Evolutionary conservation across 768 basidiomycete genomes (phyloP), one percentile per base, ranked within the genome.

Genomic region (Pleurotus citrinopileatus): DNA sequence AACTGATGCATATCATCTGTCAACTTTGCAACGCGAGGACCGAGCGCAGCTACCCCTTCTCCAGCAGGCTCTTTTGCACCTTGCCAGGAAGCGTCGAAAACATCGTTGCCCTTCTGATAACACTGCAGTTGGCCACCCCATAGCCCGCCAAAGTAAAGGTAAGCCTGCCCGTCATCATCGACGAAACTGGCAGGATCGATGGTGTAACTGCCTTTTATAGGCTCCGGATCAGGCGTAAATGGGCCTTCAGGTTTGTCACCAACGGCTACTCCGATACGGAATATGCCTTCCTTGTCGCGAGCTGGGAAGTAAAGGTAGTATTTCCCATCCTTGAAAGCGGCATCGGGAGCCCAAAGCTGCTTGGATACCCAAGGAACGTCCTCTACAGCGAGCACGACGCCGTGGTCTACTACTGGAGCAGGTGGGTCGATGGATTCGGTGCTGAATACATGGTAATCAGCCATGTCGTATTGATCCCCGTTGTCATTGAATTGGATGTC

Each of bases 131-230:
- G 61, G 5, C 61, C 61, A 32, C 61, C 61, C 61, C 61, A 63
- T 27, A 63, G 55, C 13, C 61, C 61, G 12, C 61, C 61, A 27
- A 63, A 60, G 27, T 59, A 63, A 34, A 63, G 42, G 53, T 63
- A 63, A 34, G 58, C 58, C 48, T 60, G 40, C 7, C 60, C 61
- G 36, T 63, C 60, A 37, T 63, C 61, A 47, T 63, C 59, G 27
- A 63, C 60, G 43, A 63, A 63, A 42, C 61, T 58, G 8, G 61
- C 61, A n/a, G 61, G 61, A 38, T 63, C 61, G 47, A 63, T 63
- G 46, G 55, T 57, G 34, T 60, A 63, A 26, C 57, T 59, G 9
- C 61, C 61, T 27, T 57, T 59, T 46, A 61, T 61, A 15, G 61
- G 61, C 19, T 61, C 61, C 2, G 58, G 56, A 36, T 61, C 61